These are phyloP conservation scores for Pseudodiploospora longispora DNA, from an alignment of 2,329 filamentous ascomycete genomes.

Conservation along the genomic window DNA sequence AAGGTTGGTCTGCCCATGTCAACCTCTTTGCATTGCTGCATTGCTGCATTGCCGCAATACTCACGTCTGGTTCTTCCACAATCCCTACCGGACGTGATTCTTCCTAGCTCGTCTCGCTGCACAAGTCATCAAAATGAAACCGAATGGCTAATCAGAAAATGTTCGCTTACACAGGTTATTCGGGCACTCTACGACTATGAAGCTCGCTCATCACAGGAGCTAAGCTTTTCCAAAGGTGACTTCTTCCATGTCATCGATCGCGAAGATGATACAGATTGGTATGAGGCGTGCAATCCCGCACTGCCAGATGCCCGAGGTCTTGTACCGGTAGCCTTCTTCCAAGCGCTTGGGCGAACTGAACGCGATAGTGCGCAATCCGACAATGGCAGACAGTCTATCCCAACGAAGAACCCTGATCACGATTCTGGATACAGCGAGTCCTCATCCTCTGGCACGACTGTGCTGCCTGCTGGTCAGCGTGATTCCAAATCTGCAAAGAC, in stretches of 20 bases:
- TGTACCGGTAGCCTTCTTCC: conserved; percentile 90
- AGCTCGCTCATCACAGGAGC: conserved; percentile 66
- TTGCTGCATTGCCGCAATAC: not conserved
- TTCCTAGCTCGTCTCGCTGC: too few species aligned
- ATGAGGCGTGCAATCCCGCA: conserved; percentile 93
- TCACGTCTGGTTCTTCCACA: not conserved
- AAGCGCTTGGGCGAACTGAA: conserved; percentile 84
- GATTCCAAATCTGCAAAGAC: conserved; percentile 45
- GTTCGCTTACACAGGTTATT: conserved; percentile 64
- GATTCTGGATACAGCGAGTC: conserved; percentile 70
- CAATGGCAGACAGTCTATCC: conserved; percentile 36
- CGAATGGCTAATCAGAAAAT: too few species aligned
- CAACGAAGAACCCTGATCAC: conserved; percentile 61
- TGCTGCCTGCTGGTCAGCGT: conserved; percentile 31
- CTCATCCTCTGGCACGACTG: conserved; percentile 5
- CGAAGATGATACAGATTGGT: conserved; percentile 93
- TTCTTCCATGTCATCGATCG: conserved; percentile 97
- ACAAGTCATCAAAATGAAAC: too few species aligned
- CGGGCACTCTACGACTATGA: conserved; percentile 92
- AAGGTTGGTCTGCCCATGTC: conserved; percentile 55
- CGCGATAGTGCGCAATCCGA: conserved; percentile 74
- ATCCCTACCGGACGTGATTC: too few species aligned
- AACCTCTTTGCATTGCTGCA: not conserved
- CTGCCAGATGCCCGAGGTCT: conserved; percentile 81
- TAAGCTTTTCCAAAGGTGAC: conserved; percentile 89